These are phyloP conservation scores for Termitomyces sp. DNA, from an alignment of 768 basidiomycete species.

Conservation along the genomic window DNA sequence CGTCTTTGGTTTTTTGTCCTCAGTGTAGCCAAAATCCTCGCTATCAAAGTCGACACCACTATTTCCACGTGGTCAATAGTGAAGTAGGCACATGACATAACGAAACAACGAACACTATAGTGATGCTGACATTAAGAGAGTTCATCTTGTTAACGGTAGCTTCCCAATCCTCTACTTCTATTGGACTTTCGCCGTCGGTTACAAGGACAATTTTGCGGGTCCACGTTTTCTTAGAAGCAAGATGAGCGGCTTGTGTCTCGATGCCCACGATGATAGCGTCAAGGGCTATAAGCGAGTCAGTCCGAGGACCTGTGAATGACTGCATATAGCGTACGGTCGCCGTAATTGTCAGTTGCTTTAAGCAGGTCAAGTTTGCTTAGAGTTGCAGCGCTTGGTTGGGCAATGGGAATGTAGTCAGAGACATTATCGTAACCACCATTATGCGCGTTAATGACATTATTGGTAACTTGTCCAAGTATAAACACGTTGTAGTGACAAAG, in stretches of 20 bases:
- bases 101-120: constrained; percentile 58
- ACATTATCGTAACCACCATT: constrained; percentile 74
- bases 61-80: constrained; percentile 6
- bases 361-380: constrained; percentile 63
- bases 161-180: constrained; percentile 76
- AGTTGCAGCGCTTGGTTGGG: constrained; percentile 57
- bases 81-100: background rate
- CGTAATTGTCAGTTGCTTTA: constrained; percentile 46
- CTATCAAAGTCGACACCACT: constrained; percentile 92
- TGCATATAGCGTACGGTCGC: constrained; percentile 54
- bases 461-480: constrained; percentile 40
- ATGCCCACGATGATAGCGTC: constrained; percentile 86
- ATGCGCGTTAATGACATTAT: constrained; percentile 56
- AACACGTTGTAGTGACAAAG: constrained; percentile 1
- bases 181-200: constrained; percentile 79
- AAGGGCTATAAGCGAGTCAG: constrained; percentile 46
- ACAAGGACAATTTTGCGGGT: constrained; percentile 78
- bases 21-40: constrained; percentile 53
- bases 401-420: constrained; percentile 63
- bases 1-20: constrained; percentile 62
- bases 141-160: constrained; percentile 62
- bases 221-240: constrained; percentile 75
- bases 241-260: constrained; percentile 67
- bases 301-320: background rate
- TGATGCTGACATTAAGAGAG: constrained; percentile 48